phyloP scores from a whole-genome alignment of 2,329 filamentous ascomycete genomes.

The Didymosphaeria variabile region DNA sequence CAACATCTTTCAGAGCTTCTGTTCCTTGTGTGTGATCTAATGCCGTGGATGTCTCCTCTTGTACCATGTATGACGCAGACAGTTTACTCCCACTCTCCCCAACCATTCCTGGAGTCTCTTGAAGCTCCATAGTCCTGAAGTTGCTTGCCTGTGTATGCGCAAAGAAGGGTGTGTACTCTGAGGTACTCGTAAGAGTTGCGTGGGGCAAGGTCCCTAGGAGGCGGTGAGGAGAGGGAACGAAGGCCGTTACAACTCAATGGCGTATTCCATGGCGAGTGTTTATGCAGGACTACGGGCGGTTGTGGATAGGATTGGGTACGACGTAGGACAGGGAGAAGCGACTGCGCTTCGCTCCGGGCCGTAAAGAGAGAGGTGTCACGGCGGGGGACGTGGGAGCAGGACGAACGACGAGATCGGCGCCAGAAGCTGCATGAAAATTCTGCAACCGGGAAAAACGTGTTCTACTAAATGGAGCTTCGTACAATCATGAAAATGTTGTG shows the following conservation, averaged over 20 bases:
- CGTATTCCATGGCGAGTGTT: conserved; percentile 27
- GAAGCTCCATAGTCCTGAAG: conserved; percentile 39
- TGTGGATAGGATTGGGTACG: conserved; percentile 22
- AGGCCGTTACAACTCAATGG: conserved; percentile 30
- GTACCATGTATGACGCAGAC: conserved; percentile 28
- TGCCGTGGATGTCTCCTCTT: conserved; percentile 26
- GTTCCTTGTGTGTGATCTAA: conserved; percentile 55
- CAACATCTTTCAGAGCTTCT: conserved; percentile 84
- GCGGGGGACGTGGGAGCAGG: conserved; percentile 28
- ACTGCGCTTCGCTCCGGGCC: conserved; percentile 24
- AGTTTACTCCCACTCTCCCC: conserved; percentile 41
- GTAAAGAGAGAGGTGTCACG: conserved; percentile 27
- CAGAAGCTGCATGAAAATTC: conserved; percentile 36
- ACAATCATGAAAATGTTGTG: conserved; percentile 29
- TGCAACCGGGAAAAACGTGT: conserved; percentile 35
- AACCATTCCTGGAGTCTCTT: conserved; percentile 41
- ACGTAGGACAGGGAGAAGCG: conserved; percentile 31
- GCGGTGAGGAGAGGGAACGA: conserved; percentile 40
- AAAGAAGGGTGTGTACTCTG: conserved; percentile 23
- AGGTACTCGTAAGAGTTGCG: conserved; percentile 32
- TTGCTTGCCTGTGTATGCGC: conserved; percentile 15
- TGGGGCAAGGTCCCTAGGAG: conserved; percentile 31
- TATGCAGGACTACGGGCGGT: conserved; percentile 17
- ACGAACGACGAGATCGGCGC: conserved; percentile 32
- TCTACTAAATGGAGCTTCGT: conserved; percentile 22